Conservation (phyloP, 768 basidiomycete genomes). For the Mycena rebaudengoi region DNA sequence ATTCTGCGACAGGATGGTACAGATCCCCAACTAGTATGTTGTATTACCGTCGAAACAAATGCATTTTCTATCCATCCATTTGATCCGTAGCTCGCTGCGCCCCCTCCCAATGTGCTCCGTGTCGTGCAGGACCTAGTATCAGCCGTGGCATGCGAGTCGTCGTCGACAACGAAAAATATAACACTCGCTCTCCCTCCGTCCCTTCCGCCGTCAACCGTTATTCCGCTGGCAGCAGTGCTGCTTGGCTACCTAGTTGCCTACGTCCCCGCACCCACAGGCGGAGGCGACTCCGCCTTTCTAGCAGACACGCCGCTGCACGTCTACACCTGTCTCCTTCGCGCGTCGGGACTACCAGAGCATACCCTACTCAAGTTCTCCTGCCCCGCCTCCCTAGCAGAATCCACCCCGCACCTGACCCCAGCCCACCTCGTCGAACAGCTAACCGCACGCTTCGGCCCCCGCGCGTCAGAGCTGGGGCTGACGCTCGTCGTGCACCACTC, state of each 20-base stretch:
- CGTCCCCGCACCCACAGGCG: constrained; percentile 36
- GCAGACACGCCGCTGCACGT: constrained; percentile 56
- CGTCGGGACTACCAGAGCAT: constrained; percentile 36
- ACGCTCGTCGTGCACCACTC: constrained; percentile 41
- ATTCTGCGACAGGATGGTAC: constrained; percentile 19
- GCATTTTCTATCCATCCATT: background rate
- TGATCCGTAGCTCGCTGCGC: constrained; percentile 27
- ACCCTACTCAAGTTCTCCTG: constrained; percentile 66
- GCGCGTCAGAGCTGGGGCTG: constrained; percentile 35
- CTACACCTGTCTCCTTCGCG: constrained; percentile 51
- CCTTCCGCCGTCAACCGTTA: constrained; percentile 36
- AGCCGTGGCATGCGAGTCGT: too few relatives aligned
- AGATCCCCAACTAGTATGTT: constrained; percentile 23
- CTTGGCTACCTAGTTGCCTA: constrained; percentile 72
- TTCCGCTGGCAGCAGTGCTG: constrained; percentile 66
- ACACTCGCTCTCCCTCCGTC: constrained; percentile 33
- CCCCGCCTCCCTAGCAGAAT: constrained; percentile 43
- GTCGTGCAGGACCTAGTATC: background rate
- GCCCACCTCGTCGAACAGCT: constrained; percentile 41
- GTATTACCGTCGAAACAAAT: background rate
- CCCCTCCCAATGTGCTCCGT: constrained; percentile 22
- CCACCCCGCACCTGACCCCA: constrained; percentile 30
- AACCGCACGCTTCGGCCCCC: constrained; percentile 40
- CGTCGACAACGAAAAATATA: too few relatives aligned
- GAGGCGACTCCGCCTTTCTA: constrained; percentile 49